These are phyloP conservation scores for Russula virescens DNA, from an alignment of 768 basidiomycete species.

Conservation along the genomic window DNA sequence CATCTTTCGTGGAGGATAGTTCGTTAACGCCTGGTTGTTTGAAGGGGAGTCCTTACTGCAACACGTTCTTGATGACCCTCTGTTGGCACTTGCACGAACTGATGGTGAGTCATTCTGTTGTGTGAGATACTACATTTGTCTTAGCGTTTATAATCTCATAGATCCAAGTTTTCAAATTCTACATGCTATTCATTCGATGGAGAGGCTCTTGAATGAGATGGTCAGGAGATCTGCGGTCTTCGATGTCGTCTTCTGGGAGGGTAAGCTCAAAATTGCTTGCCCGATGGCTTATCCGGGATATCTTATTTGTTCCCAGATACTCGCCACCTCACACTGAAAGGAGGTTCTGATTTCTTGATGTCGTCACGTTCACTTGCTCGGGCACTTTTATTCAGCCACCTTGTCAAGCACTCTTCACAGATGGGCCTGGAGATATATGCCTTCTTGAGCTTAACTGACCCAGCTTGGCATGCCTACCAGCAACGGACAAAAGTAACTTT, in stretches of 20 bases:
- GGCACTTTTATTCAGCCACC: conserved; percentile 45
- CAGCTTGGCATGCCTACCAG: conserved; percentile 44
- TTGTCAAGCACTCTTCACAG: conserved; percentile 29
- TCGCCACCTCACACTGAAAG: conserved; percentile 39
- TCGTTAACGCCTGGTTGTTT: background rate
- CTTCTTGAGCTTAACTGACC: conserved; percentile 44
- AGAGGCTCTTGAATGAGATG: conserved; percentile 47
- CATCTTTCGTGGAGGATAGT: background rate
- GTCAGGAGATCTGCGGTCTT: conserved; percentile 47
- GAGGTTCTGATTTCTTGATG: conserved; percentile 35
- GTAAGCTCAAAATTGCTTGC: conserved; percentile 30
- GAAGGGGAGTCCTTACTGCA: conserved; percentile 61
- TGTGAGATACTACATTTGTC: background rate
- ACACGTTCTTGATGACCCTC: conserved; percentile 50
- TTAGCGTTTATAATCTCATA: conserved; percentile 24
- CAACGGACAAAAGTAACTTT: conserved; percentile 34
- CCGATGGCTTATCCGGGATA: background rate
- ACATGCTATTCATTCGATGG: conserved; percentile 53
- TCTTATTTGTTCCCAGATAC: conserved; percentile 33
- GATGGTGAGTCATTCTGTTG: conserved; percentile 33
- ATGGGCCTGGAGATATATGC: conserved; percentile 39
- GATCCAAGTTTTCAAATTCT: conserved; percentile 56
- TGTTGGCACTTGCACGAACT: conserved; percentile 51
- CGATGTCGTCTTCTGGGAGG: conserved; percentile 59
- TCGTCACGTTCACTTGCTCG: conserved; percentile 51